Percentiles rank a stretch among this genome's conserved stretches.
Evolutionary conservation across 306 rosid genomes (phyloP).

Genomic region (Lupinus albus): DNA sequence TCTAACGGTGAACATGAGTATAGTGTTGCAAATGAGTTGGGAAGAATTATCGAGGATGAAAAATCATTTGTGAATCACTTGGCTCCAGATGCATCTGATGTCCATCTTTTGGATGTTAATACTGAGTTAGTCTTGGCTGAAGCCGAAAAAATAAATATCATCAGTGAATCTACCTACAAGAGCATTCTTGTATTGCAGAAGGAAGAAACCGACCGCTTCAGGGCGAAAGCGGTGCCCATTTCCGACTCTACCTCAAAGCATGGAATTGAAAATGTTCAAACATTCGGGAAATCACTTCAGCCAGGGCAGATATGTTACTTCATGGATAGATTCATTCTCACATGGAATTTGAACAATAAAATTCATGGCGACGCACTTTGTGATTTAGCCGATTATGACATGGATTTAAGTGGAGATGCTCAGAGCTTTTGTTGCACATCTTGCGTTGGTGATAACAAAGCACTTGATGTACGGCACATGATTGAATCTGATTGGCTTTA

Average conservation of each 20-base stretch:
- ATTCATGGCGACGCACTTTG: conserved; percentile 39
- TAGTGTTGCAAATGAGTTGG: conserved; percentile 47
- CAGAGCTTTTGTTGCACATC: conserved; percentile 41
- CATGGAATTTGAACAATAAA: conserved; percentile 59
- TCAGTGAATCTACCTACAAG: conserved; percentile 64
- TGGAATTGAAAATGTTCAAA: conserved; percentile 43
- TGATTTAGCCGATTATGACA: conserved; percentile 33
- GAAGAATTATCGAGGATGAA: conserved; percentile 52
- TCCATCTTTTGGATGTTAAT: conserved; percentile 66
- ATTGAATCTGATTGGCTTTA: conserved; percentile 86
- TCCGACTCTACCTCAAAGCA: conserved; percentile 45
- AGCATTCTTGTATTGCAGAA: conserved; percentile 59
- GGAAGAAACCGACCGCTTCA: conserved; percentile 72
- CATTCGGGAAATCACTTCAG: conserved; percentile 50
- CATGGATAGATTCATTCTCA: conserved; percentile 77
- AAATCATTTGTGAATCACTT: conserved; percentile 51
- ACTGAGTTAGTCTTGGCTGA: conserved; percentile 63
- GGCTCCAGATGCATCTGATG: conserved; percentile 60
- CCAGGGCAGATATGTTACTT: conserved; percentile 62
- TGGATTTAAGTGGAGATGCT: conserved; percentile 38
- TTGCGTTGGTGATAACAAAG: conserved; percentile 45
- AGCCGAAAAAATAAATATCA: conserved; percentile 64
- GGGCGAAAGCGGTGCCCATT: conserved; percentile 48
- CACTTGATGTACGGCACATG: conserved; percentile 68
- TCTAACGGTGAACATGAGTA: conserved; percentile 39